Percentiles rank a stretch among this genome's conserved stretches.
phyloP scores from a whole-genome alignment of 148 eudicot genomes.

The Heliosperma pusillum region DNA sequence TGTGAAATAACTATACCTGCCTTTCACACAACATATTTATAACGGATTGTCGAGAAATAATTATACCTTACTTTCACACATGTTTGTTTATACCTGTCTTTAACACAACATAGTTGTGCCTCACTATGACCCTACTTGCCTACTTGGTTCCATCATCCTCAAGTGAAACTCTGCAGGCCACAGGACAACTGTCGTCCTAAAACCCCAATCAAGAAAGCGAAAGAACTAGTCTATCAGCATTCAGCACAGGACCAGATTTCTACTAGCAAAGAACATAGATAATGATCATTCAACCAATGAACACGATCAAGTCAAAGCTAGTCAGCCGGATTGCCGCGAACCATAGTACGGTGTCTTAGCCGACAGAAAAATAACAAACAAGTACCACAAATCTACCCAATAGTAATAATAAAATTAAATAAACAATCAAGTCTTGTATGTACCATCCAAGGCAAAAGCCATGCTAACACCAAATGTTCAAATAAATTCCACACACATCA shows the following conservation, averaged over 20 bases:
- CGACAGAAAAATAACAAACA: background rate
- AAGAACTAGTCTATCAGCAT: too few species aligned
- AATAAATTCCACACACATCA: conserved; percentile 8
- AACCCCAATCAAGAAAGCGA: background rate
- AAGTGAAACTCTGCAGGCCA: too few species aligned
- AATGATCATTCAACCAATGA: background rate
- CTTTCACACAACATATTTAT: too few species aligned
- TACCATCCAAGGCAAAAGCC: conserved; percentile 17
- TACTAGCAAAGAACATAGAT: too few species aligned
- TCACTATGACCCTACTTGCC: too few species aligned
- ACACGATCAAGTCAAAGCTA: background rate
- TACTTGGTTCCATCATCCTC: too few species aligned
- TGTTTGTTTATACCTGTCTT: too few species aligned
- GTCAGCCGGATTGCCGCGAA: background rate
- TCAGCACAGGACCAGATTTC: background rate
- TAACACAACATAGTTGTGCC: too few species aligned
- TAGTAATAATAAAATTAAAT: conserved; percentile 9
- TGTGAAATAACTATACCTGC: too few species aligned
- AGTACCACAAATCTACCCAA: conserved; percentile 10
- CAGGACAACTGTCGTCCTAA: too few species aligned
- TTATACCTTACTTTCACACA: too few species aligned
- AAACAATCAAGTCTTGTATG: conserved; percentile 7
- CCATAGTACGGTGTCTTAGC: too few species aligned
- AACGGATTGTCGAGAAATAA: background rate
- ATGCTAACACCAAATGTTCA: conserved; percentile 6